Conservation (phyloP, 805 yeast genomes). For the Yamadazyma takamatsuzukensis region DNA sequence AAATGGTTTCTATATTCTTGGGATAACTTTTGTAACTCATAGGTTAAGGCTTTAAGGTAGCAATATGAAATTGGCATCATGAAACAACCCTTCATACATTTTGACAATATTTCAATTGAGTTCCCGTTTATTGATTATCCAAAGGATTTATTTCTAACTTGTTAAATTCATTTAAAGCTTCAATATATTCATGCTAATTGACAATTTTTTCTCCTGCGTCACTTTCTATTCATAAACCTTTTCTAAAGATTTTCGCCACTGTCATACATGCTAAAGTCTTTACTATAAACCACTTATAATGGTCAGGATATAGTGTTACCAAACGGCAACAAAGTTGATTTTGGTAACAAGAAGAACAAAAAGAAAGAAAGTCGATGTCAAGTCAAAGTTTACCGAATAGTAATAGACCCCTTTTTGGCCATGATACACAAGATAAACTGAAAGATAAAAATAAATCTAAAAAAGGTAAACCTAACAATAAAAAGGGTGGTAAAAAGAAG, state of each 20-base stretch:
- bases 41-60: conserved; percentile 51
- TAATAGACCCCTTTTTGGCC: conserved; percentile 22
- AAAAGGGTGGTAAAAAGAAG: conserved; percentile 7
- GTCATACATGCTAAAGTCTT: no score
- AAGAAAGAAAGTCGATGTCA: conserved; percentile 7
- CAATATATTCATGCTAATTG: conserved; percentile 70
- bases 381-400: conserved; percentile 23
- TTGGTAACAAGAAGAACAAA: conserved; percentile 17
- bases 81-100: conserved; percentile 70
- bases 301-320: conserved; percentile 26
- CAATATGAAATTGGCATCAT: conserved; percentile 65
- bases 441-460: conserved; percentile 1
- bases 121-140: conserved; percentile 83
- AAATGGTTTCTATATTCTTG: conserved; percentile 47
- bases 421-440: conserved; percentile 5
- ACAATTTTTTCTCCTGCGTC: conserved; percentile 63
- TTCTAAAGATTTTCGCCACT: conserved; percentile 69
- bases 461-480: background rate
- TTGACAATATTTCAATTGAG: conserved; percentile 84
- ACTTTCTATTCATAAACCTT: conserved; percentile 81
- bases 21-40: conserved; percentile 9
- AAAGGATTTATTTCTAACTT: conserved; percentile 51
- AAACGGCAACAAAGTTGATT: conserved; percentile 27
- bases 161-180: conserved; percentile 66
- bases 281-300: no score